Evolutionary conservation across 2,329 filamentous ascomycete genomes (phyloP).

Genomic region (Cytospora piceae): DNA sequence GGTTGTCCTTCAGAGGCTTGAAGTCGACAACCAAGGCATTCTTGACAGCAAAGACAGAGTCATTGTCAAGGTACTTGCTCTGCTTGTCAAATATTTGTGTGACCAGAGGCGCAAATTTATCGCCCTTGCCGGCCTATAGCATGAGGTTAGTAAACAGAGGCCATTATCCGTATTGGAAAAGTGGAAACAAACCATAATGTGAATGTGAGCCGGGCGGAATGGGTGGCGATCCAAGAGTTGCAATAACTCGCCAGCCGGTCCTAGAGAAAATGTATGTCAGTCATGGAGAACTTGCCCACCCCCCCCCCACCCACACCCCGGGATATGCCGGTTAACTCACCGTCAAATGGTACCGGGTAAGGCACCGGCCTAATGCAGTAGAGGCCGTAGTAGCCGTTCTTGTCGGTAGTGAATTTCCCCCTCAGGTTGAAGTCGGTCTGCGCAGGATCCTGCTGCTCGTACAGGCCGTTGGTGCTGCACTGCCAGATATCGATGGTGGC

Average conservation of each 20-base stretch:
- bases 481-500: constrained; percentile 80
- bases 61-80: constrained; percentile 56
- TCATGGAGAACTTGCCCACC: not conserved
- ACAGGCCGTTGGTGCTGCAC: constrained; percentile 70
- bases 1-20: constrained; percentile 39
- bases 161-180: no score
- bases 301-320: not conserved
- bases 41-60: constrained; percentile 47
- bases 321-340: constrained; percentile 13
- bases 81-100: constrained; percentile 70
- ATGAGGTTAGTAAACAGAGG: constrained; percentile 9
- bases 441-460: constrained; percentile 70
- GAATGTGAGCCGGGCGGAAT: constrained; percentile 63
- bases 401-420: constrained; percentile 66
- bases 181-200: constrained; percentile 54
- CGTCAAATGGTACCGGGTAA: constrained; percentile 39
- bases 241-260: constrained; percentile 58
- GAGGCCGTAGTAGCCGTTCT: constrained; percentile 62
- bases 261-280: constrained; percentile 42
- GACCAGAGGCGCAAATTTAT: constrained; percentile 43
- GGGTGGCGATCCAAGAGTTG: constrained; percentile 58
- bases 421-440: constrained; percentile 66
- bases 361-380: constrained; percentile 60
- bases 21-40: constrained; percentile 44
- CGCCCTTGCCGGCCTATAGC: constrained; percentile 26